phyloP scores from a whole-genome alignment of 345 rosid species.

The Lumnitzera racemosa region DNA sequence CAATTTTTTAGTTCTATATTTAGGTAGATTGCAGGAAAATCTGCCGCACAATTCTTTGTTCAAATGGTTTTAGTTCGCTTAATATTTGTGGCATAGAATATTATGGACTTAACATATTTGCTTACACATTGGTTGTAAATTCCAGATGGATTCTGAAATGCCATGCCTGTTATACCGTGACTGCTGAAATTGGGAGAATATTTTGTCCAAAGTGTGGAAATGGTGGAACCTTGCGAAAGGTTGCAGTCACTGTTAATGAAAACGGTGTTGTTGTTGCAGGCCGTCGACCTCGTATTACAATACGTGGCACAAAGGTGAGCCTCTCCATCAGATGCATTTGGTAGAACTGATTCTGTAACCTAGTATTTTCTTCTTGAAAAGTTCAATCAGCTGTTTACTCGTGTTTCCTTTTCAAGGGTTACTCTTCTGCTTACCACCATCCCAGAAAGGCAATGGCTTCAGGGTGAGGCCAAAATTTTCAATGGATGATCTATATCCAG shows the following conservation, averaged over 20 bases:
- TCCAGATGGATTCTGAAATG: slow-evolving; percentile 89
- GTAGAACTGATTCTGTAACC: neutral
- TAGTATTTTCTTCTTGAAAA: neutral
- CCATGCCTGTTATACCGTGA: slow-evolving; percentile 89
- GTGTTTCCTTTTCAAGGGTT: too few species aligned
- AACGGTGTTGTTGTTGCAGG: slow-evolving; percentile 64
- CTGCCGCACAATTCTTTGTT: too few species aligned
- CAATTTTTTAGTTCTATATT: neutral
- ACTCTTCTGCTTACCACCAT: too few species aligned
- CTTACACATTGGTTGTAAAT: slow-evolving; percentile 11
- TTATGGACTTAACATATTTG: neutral
- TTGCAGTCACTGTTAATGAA: slow-evolving; percentile 75
- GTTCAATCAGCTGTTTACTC: neutral
- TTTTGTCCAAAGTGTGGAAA: slow-evolving; percentile 97
- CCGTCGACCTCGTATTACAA: slow-evolving; percentile 51
- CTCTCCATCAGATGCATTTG: neutral
- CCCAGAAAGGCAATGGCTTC: too few species aligned
- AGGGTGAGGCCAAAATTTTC: too few species aligned
- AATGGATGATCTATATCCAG: too few species aligned
- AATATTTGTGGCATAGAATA: too few species aligned
- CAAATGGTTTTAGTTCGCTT: too few species aligned
- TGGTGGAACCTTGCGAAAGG: slow-evolving; percentile 85
- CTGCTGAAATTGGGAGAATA: slow-evolving; percentile 73
- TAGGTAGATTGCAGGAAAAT: neutral
- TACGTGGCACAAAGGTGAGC: slow-evolving; percentile 81